phyloP scores from a whole-genome alignment of 2,329 filamentous ascomycete species.

The Canariomyces notabilis region DNA sequence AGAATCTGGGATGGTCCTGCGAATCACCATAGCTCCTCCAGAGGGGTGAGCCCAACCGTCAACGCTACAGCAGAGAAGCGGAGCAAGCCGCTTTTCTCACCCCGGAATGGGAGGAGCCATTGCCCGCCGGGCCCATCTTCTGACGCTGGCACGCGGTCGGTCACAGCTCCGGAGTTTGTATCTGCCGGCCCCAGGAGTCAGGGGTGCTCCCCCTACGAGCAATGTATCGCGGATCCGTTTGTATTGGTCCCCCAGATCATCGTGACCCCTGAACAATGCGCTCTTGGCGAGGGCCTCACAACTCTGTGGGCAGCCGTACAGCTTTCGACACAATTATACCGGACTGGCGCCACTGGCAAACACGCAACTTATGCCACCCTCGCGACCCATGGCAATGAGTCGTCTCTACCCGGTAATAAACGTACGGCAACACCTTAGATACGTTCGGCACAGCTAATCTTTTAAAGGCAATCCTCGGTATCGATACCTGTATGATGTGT shows the following conservation, averaged over 20 bases:
- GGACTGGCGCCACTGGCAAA: conserved; percentile 11
- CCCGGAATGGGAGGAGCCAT: conserved; percentile 12
- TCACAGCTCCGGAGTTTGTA: conserved; percentile 1
- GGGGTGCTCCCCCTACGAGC: background rate
- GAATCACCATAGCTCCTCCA: background rate
- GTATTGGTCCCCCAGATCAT: conserved; percentile 40
- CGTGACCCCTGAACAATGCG: conserved; percentile 39
- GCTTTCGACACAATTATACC: conserved; percentile 38
- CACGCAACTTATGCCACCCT: conserved; percentile 11
- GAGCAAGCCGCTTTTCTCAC: background rate
- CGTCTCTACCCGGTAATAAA: conserved; percentile 16
- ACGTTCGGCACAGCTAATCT: conserved; percentile 8
- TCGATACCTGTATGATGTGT: conserved; percentile 46
- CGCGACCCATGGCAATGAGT: background rate
- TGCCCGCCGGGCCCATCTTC: conserved; percentile 2
- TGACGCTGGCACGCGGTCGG: background rate
- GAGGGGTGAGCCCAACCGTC: background rate
- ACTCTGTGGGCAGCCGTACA: conserved; percentile 48
- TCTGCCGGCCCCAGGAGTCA: background rate
- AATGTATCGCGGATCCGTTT: conserved; percentile 4
- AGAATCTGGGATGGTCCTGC: background rate
- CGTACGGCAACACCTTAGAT: conserved; percentile 4
- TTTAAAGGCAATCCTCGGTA: conserved; percentile 35
- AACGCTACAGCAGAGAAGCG: background rate
- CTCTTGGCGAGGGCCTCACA: conserved; percentile 31